Evolutionary conservation across 306 rosid species (phyloP), one percentile per base, ranked within the genome.

Genomic region (Castanospermum australe): DNA sequence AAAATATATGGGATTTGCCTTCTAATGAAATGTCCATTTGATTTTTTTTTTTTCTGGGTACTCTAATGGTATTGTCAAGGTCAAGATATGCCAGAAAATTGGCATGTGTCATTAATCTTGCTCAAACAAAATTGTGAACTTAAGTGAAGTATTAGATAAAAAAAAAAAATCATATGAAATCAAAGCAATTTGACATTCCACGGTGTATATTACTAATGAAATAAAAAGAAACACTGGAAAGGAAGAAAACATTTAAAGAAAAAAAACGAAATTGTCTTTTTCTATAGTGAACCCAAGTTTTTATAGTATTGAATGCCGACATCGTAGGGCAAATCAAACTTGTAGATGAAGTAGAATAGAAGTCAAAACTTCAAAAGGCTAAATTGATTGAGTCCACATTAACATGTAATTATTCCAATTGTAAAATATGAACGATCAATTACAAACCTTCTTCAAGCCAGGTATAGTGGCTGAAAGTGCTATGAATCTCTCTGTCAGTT

Each of bases 391-490:
- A 18, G 21, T 36, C 15, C 24, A 68, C 22, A 4, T 54, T 56
- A 56, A 15, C 21, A 71, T 6, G 33, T 6, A 39, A 51, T 3
- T 51, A 38, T 39, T 73, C 68, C 45, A 59, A n/a, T 25, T 59
- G 28, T 8, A 51, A 33, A 51, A 13, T 39, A 6, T 21, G 66
- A 13, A 14, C 13, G n/a, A 1, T 61, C 3, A 14, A 1, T 35
- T 39, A 65, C 62, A 32, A 21, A 81, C 84, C 84, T 81, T 81
- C 81, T 81, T 81, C 20, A 81, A 47, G 15, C 81, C 84, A 44
- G 84, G 84, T 20, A 81, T 67, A 20, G 81, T 81, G 5, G 84
- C 84, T 22, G 84, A 74, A 45, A 81, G 81, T 55, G 71, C 84
- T 5, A 73, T 81, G 41, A 81, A 81, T 42, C 79, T 81, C 57